These are phyloP conservation scores for Diaporthe helianthi DNA, from an alignment of 2,329 filamentous ascomycete genomes.

Conservation along the genomic window DNA sequence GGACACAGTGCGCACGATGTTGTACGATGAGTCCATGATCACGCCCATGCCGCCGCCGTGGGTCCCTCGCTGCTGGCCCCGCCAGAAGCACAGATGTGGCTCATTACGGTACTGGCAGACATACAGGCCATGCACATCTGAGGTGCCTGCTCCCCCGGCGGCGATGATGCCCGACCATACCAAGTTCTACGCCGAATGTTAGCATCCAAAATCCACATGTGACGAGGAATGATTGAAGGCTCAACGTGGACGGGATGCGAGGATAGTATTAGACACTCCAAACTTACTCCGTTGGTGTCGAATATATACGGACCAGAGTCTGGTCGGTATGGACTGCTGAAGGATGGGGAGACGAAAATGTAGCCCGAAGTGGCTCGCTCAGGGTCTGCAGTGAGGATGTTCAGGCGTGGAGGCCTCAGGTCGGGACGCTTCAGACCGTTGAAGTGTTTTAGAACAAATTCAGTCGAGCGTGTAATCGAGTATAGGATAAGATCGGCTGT, in stretches of 20 bases:
- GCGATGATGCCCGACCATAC: conserved; percentile 26
- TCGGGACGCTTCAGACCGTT: conserved; percentile 19
- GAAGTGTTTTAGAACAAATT: background rate
- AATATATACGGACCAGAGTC: conserved; percentile 31
- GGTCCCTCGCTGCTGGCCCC: conserved; percentile 23
- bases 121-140: conserved; percentile 17
- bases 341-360: conserved; percentile 17
- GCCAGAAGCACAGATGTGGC: conserved; percentile 29
- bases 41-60: conserved; percentile 23
- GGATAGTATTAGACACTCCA: too few relatives aligned
- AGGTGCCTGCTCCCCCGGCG: background rate
- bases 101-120: conserved; percentile 17
- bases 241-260: too few relatives aligned
- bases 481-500: background rate
- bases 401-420: conserved; percentile 27
- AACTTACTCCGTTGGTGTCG: conserved; percentile 27
- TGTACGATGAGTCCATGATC: conserved; percentile 26
- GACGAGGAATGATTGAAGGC: too few relatives aligned
- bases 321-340: conserved; percentile 17
- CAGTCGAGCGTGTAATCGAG: fast-evolving
- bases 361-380: conserved; percentile 23
- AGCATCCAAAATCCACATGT: background rate
- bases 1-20: conserved; percentile 21
- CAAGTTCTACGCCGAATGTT: conserved; percentile 4
- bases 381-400: conserved; percentile 8